Percentiles rank a stretch among this genome's conserved stretches.
Evolutionary conservation across 2,329 filamentous ascomycete genomes (phyloP).

Genomic region (Pestalotiopsis sp.): DNA sequence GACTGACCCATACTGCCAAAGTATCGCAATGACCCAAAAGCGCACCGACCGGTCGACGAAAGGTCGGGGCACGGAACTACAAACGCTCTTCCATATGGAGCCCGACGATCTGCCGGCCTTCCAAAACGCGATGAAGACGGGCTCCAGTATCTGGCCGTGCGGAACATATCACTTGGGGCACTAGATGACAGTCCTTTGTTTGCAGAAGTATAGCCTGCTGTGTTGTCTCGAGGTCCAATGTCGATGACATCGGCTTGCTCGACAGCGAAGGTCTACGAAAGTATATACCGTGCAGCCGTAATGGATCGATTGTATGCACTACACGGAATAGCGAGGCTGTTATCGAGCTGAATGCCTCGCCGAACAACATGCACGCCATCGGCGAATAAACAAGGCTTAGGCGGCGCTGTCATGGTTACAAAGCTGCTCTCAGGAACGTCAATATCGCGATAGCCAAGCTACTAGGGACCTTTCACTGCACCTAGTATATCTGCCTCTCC

Average conservation of each 20-base stretch:
- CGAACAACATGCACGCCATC: not conserved
- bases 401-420: not conserved
- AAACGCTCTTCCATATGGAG: too few relatives aligned
- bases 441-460: not conserved
- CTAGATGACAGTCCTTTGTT: too few relatives aligned
- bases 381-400: constrained; percentile 10
- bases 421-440: not conserved
- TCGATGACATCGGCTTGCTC: constrained; percentile 35
- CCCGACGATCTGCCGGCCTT: too few relatives aligned
- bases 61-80: too few relatives aligned
- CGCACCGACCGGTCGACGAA: too few relatives aligned
- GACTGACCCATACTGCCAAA: too few relatives aligned
- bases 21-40: too few relatives aligned
- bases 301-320: not conserved
- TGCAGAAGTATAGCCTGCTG: too few relatives aligned
- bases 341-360: not conserved
- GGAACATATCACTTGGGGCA: too few relatives aligned
- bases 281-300: not conserved
- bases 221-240: too few relatives aligned
- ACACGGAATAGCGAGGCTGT: not conserved
- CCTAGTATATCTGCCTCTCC: not conserved
- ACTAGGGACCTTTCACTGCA: not conserved
- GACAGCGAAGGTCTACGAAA: not conserved
- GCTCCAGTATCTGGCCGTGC: too few relatives aligned
- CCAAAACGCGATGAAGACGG: too few relatives aligned